phyloP scores from a whole-genome alignment of 148 eudicot genomes.

The Spergularia marina region DNA sequence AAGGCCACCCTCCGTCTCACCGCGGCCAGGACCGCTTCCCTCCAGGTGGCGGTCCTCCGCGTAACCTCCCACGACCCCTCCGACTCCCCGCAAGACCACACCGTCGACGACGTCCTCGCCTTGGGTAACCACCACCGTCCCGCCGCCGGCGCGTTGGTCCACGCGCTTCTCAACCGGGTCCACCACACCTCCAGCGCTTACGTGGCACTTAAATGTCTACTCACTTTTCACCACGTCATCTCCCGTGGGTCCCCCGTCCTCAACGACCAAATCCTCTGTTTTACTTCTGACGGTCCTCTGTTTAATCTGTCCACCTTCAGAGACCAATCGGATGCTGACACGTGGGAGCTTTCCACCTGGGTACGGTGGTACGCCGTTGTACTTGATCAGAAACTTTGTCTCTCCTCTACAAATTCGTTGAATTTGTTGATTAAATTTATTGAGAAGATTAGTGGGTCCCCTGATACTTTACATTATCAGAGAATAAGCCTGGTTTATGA shows the following conservation, averaged over 20 bases:
- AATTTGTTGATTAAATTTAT: conserved; percentile 36
- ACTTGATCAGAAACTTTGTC: conserved; percentile 30
- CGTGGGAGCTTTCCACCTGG: conserved; percentile 57
- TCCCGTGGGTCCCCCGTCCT: conserved; percentile 31
- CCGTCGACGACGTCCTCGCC: conserved; percentile 35
- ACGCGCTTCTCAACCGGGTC: conserved; percentile 50
- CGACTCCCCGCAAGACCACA: conserved; percentile 42
- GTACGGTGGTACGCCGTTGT: conserved; percentile 58
- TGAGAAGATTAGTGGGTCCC: conserved; percentile 48
- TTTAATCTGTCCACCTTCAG: conserved; percentile 41
- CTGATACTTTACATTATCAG: conserved; percentile 45
- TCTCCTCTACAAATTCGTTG: conserved; percentile 2
- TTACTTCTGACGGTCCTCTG: conserved; percentile 24
- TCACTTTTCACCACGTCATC: conserved; percentile 51
- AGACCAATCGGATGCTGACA: conserved; percentile 34
- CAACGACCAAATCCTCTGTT: conserved; percentile 27
- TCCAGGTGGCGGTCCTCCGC: conserved; percentile 45
- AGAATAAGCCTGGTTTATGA: conserved; percentile 45
- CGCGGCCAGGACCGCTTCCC: conserved; percentile 27
- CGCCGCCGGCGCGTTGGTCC: conserved; percentile 27
- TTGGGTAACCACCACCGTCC: conserved; percentile 27
- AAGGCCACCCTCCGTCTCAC: conserved; percentile 48
- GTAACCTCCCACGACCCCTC: conserved; percentile 49
- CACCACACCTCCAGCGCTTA: conserved; percentile 33
- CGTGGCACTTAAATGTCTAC: conserved; percentile 69